A percentile compares a stretch with the other conserved stretches of the same genome.
Evolutionary conservation across 805 yeast species (phyloP).

Genomic region (Wickerhamomyces xylosicus): DNA sequence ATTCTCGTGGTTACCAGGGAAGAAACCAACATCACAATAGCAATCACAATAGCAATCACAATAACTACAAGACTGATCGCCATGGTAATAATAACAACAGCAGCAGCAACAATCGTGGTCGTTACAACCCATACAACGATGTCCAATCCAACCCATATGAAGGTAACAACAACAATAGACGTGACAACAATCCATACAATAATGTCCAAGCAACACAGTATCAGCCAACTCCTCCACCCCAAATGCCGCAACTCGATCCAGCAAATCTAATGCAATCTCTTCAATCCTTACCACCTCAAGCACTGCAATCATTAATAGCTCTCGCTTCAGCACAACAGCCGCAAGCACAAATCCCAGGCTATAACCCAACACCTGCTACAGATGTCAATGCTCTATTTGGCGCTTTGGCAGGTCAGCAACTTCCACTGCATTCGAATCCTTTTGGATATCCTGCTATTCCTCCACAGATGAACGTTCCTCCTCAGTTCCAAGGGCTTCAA

Average conservation of each 20-base stretch:
- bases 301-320: constrained; percentile 7
- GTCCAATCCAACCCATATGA: too few relatives aligned
- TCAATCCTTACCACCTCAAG: constrained; percentile 5
- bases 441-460: constrained; percentile 3
- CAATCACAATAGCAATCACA: not conserved
- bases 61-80: not conserved
- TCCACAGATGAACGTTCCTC: not conserved
- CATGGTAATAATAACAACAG: not conserved
- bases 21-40: too few relatives aligned
- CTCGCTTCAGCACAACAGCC: not conserved
- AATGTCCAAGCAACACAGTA: constrained; percentile 10
- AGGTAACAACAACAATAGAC: not conserved
- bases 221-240: constrained; percentile 12
- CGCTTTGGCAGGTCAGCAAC: constrained; percentile 4
- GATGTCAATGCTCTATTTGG: constrained; percentile 2
- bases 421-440: constrained; percentile 3
- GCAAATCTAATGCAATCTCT: constrained; percentile 1
- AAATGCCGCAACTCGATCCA: constrained; percentile 4
- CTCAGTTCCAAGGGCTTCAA: constrained; percentile 2
- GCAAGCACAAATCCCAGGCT: not conserved
- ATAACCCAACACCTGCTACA: constrained; percentile 1
- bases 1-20: not conserved
- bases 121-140: too few relatives aligned
- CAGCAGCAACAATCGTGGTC: not conserved
- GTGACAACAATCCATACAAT: constrained; percentile 4